Evolutionary conservation across 495 filamentous ascomycete genomes (phyloP).

Genomic region (Xylaria palmicola): DNA sequence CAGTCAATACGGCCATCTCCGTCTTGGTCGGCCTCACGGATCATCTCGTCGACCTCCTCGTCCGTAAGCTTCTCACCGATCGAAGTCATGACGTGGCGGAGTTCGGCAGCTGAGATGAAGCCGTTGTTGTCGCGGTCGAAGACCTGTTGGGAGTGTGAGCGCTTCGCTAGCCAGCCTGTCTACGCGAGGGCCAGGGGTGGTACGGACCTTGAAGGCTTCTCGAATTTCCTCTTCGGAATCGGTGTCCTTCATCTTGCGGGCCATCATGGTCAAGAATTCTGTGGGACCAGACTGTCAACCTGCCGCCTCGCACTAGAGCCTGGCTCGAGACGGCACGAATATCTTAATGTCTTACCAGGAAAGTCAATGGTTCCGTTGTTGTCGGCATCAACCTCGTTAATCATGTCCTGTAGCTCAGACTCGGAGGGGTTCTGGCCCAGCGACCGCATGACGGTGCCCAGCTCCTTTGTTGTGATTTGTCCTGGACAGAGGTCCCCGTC

Average conservation of each 20-base stretch:
- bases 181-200: not conserved
- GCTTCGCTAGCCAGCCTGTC: not conserved
- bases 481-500: constrained; percentile 51
- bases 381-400: constrained; percentile 99
- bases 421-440: constrained; percentile 98
- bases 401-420: constrained; percentile 99
- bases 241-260: constrained; percentile 99
- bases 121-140: constrained; percentile 99
- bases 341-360: constrained; percentile 67
- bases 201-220: constrained; percentile 61
- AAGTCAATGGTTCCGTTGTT: constrained; percentile 99
- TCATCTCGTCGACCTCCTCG: constrained; percentile 99
- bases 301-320: not conserved
- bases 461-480: constrained; percentile 99
- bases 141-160: constrained; percentile 59
- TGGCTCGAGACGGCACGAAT: not conserved
- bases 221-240: constrained; percentile 99
- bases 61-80: constrained; percentile 99
- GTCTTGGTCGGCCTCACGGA: constrained; percentile 98
- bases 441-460: constrained; percentile 99
- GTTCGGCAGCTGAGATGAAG: constrained; percentile 96
- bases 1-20: constrained; percentile 96
- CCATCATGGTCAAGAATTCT: constrained; percentile 99
- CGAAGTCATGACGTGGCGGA: constrained; percentile 99
- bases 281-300: constrained; percentile 31